A percentile compares a stretch with the other conserved stretches of the same genome.
These are phyloP conservation scores for Phylloporus sp. DNA, from an alignment of 768 basidiomycete species.

Conservation along the genomic window DNA sequence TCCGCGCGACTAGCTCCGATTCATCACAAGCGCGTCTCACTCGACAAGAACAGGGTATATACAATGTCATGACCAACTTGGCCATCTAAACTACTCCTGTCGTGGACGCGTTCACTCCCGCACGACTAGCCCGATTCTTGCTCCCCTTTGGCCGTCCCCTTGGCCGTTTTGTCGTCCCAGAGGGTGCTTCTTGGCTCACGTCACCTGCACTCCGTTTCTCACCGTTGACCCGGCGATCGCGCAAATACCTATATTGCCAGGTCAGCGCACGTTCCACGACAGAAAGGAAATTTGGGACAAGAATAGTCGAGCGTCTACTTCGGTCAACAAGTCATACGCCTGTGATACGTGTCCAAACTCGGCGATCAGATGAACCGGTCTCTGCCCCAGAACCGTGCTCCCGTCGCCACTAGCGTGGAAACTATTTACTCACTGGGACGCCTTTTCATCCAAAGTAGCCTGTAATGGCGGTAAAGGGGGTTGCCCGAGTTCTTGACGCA, in stretches of 20 bases:
- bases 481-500: conserved; percentile 74
- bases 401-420: conserved; percentile 9
- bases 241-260: conserved; percentile 45
- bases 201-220: conserved; percentile 29
- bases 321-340: not conserved
- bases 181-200: conserved; percentile 27
- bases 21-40: conserved; percentile 8
- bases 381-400: conserved; percentile 1
- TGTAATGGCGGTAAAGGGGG: conserved; percentile 68
- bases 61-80: not conserved
- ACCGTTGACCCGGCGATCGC: conserved; percentile 56
- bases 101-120: conserved; percentile 12
- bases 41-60: conserved; percentile 9
- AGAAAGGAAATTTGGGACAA: not conserved
- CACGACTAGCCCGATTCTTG: conserved; percentile 41
- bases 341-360: conserved; percentile 1
- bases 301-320: not conserved
- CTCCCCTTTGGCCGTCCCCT: conserved; percentile 69
- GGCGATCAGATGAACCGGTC: conserved; percentile 2
- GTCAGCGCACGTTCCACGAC: conserved; percentile 15
- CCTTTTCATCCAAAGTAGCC: conserved; percentile 66
- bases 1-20: no score
- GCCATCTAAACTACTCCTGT: not conserved
- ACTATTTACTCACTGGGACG: conserved; percentile 40
- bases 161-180: conserved; percentile 43